Percentiles rank a stretch among this genome's conserved stretches.
Evolutionary conservation across 1,284 basidiomycete genomes (phyloP).

Genomic region (Flammula alnicola): DNA sequence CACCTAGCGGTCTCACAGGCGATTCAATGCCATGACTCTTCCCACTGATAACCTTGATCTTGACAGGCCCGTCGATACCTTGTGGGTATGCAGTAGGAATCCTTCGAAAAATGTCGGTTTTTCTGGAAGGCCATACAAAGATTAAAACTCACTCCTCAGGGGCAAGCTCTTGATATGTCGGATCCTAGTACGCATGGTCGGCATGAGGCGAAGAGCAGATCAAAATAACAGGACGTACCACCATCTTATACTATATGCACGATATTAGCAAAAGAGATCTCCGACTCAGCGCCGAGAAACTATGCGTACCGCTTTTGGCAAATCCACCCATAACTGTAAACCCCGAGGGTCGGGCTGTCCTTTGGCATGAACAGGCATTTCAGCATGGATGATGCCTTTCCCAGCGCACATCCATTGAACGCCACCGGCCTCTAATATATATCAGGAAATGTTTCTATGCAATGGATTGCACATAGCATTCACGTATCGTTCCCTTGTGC

Average conservation of each 20-base stretch:
- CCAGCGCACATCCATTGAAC: constrained; percentile 97
- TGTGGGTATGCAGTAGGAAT: constrained; percentile 77
- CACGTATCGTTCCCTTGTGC: constrained; percentile 81
- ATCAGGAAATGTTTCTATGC: neutral
- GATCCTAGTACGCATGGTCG: constrained; percentile 48
- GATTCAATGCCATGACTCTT: constrained; percentile 86
- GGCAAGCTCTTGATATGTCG: constrained; percentile 78
- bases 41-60: constrained; percentile 88
- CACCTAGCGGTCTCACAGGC: constrained; percentile 88
- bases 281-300: neutral
- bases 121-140: neutral
- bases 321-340: constrained; percentile 93
- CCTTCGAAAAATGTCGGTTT: constrained; percentile 38
- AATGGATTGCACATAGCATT: constrained; percentile 4
- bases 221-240: constrained; percentile 46
- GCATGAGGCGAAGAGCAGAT: neutral
- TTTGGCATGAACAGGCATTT: constrained; percentile 84
- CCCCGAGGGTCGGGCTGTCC: constrained; percentile 76
- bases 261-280: constrained; percentile 18
- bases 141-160: constrained; percentile 54
- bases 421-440: constrained; percentile 68
- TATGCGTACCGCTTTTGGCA: constrained; percentile 70
- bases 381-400: constrained; percentile 79
- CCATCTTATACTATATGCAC: constrained; percentile 76
- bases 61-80: constrained; percentile 71